Evolutionary conservation across 139 green algal genomes (phyloP), one percentile per base, ranked within the genome.

Genomic region (Closterium sp.): DNA sequence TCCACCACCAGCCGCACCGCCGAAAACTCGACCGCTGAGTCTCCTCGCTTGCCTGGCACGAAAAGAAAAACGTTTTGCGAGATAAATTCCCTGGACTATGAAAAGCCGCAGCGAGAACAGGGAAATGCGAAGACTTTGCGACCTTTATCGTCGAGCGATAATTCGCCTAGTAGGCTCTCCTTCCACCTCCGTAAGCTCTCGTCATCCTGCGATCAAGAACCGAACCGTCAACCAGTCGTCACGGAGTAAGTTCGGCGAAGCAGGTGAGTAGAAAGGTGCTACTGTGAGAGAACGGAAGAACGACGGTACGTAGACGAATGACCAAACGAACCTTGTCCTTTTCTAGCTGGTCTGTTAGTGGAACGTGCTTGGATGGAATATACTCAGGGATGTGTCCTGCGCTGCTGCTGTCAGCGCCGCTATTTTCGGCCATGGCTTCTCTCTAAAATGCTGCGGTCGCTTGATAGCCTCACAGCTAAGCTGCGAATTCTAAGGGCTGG

Each of bases 161-260:
- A 30, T 34, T 91, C 38, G 28, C 90, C 90, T 66, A 93, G 87
- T 28, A 93, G 87, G 25, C 93, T 35, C 36, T 91, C 33, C 38
- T 93, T 93, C 90, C 90, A 93, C 93, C 86, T 92, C 16, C 33
- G 33, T 33, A 93, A 64, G 38, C 90, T 93, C 90, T 92, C 86
- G 87, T 93, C 90, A 33, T 93, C 90, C 90, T 93, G 90, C 9
- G 25, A 76, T 19, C 16, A 76, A 76, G 55, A 16, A 76, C 55
- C 16, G 12, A 76, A n/a, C n/a, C n/a, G n/a, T n/a, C 9, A 76
- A 28, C 4, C 55, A 76, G 55, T 76, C 55, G 25, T 28, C 55
- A 3, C 55, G 55, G 16, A n/a, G n/a, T n/a, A n/a, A n/a, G n/a
- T n/a, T n/a, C n/a, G n/a, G n/a, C n/a, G n/a, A n/a, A n/a, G n/a